Conservation (phyloP, 805 yeast species). For the Schwanniomyces polymorphus region DNA sequence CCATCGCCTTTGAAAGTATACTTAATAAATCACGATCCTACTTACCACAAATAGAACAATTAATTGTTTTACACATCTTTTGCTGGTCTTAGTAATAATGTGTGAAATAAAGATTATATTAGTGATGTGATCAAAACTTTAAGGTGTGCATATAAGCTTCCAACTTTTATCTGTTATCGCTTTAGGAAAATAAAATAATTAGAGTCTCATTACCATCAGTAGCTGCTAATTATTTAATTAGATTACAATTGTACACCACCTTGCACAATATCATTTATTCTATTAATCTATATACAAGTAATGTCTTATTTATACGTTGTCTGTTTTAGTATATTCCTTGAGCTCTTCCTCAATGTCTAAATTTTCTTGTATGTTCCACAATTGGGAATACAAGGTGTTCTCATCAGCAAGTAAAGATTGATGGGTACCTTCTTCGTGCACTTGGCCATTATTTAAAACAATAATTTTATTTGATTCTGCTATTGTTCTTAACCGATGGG, state of each 20-base stretch:
- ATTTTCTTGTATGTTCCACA: conserved; percentile 93
- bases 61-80: conserved; percentile 33
- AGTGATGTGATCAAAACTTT: too few species aligned
- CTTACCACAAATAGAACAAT: conserved; percentile 30
- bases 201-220: too few species aligned
- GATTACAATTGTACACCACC: too few species aligned
- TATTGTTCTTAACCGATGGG: conserved; percentile 89
- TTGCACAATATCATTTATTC: too few species aligned
- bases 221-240: too few species aligned
- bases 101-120: too few species aligned
- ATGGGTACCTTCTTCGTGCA: conserved; percentile 89
- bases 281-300: neutral
- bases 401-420: conserved; percentile 51
- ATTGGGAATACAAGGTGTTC: conserved; percentile 67
- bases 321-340: conserved; percentile 4
- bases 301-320: neutral
- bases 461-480: conserved; percentile 94
- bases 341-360: conserved; percentile 48
- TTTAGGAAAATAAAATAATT: too few species aligned
- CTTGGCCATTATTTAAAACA: conserved; percentile 75
- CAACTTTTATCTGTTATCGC: too few species aligned
- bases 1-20: neutral
- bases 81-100: neutral
- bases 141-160: too few species aligned
- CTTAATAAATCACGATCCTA: neutral